A percentile compares a stretch with the other conserved stretches of the same genome.
These are phyloP conservation scores for Micromonas pusilla DNA, from an alignment of 139 green algal genomes.

Conservation along the genomic window DNA sequence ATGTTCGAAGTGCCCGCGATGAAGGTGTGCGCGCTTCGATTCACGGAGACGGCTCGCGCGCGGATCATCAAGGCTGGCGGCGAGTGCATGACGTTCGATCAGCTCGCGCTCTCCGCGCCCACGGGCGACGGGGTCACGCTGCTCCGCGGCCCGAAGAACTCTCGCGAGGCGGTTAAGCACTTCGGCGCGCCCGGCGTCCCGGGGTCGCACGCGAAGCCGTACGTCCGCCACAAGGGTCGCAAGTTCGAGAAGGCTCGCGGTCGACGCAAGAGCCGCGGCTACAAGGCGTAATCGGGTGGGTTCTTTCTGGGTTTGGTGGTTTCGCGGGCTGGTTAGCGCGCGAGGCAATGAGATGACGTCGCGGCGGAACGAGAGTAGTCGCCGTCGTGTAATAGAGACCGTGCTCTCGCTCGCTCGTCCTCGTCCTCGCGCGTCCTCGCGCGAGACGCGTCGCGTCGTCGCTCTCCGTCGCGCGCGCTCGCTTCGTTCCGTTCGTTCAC, in stretches of 20 bases:
- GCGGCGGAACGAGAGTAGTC: too few relatives aligned
- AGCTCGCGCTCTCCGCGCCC: constrained; percentile 88
- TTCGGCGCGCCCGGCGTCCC: constrained; percentile 81
- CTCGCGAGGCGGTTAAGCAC: constrained; percentile 92
- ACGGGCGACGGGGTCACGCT: constrained; percentile 78
- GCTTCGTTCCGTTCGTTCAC: too few relatives aligned
- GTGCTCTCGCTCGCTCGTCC: too few relatives aligned
- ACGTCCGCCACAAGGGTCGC: constrained; percentile 89
- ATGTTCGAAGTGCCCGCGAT: constrained; percentile 86
- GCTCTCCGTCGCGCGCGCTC: too few relatives aligned
- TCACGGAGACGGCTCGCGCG: constrained; percentile 94
- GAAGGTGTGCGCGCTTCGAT: constrained; percentile 75
- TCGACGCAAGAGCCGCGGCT: constrained; percentile 81
- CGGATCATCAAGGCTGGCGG: constrained; percentile 95
- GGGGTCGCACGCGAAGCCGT: constrained; percentile 63
- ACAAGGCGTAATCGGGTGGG: constrained; percentile 76
- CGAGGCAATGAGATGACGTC: too few relatives aligned
- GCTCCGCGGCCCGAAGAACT: constrained; percentile 90
- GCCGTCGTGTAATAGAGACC: too few relatives aligned
- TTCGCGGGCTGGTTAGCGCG: too few relatives aligned
- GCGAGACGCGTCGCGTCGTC: too few relatives aligned
- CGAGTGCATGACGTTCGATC: constrained; percentile 96
- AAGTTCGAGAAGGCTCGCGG: constrained; percentile 99
- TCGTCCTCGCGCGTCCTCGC: too few relatives aligned
- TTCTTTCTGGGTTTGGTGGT: too few relatives aligned